Evolutionary conservation across 306 rosid species (phyloP), one percentile per base, ranked within the genome.

Genomic region (Sesbania bispinosa): DNA sequence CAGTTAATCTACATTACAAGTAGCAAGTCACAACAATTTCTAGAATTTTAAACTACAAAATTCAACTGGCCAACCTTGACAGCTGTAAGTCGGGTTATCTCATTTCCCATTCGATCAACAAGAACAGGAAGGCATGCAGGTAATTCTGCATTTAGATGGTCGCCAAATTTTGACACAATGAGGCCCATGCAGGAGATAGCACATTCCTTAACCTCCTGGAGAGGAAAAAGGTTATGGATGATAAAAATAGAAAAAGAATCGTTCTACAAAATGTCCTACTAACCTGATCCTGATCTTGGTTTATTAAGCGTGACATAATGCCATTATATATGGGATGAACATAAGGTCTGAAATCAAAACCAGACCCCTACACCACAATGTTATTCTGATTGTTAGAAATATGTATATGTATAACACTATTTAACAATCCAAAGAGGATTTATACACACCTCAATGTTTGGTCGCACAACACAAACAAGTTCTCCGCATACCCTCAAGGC

Each of bases 261-360:
- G 14, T 60, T 48, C 51, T 7, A 68, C 1, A 42, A 84, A 58
- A 54, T 62, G 53, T 52, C 73, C 48, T 38, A 76, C 95, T 59
- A 67, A 95, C 99, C 96, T 95, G 99, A 88, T 95, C 99, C 77
- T 95, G 99, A 85, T 95, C 99, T 88, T 95, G 99, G 87, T 95
- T 95, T 75, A 92, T 89, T 91, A 95, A 80, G 59, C 99, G 96
- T 33, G 99, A 88, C 99, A 95, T 95, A 71, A 95, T 95, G 77
- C 89, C 96, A 60, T 83, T 82, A 77, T 88, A 95, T 70, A 95
- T 86, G 29, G 99, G 97, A 67, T 73, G 97, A 69, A 95, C 96
- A 67, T 82, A 91, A 20, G 95, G 90, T 71, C 88, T 86, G 81
- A 91, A 95, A 78, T 95, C 96, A 80, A 95, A 95, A 71, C 84